Evolutionary conservation across 257 asterid species (phyloP).

Genomic region (Misopates orontium): DNA sequence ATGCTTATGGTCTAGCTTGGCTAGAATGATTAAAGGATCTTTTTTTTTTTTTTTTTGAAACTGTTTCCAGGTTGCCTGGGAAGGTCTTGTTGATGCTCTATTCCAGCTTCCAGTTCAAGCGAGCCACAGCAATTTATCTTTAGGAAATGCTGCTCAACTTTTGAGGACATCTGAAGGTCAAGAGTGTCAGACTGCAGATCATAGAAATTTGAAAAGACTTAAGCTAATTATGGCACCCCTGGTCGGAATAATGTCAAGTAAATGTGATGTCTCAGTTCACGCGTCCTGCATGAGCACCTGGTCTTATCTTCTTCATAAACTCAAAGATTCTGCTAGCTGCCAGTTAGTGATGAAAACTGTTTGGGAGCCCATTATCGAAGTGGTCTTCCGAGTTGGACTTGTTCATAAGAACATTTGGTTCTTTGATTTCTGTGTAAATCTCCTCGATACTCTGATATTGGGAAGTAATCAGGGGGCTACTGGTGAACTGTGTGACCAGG

Average conservation of each 20-base stretch:
- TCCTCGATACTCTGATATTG: constrained; percentile 51
- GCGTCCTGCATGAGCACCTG: constrained; percentile 77
- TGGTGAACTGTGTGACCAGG: constrained; percentile 33
- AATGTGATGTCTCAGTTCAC: constrained; percentile 67
- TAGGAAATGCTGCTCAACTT: constrained; percentile 25
- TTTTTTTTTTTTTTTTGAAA: constrained; percentile 25
- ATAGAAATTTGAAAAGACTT: constrained; percentile 43
- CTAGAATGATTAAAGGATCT: constrained; percentile 1
- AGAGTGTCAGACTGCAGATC: constrained; percentile 32
- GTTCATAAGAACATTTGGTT: constrained; percentile 49
- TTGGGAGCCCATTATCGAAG: constrained; percentile 69
- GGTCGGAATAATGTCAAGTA: constrained; percentile 61
- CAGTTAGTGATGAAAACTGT: constrained; percentile 46
- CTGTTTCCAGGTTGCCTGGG: constrained; percentile 75
- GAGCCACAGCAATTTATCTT: constrained; percentile 29
- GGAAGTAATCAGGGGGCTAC: constrained; percentile 41
- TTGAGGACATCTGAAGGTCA: constrained; percentile 31
- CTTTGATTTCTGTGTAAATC: constrained; percentile 64
- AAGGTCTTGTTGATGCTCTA: constrained; percentile 70
- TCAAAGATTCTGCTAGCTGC: constrained; percentile 49
- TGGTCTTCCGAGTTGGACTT: constrained; percentile 58
- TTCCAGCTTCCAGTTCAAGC: constrained; percentile 45
- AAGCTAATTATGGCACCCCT: constrained; percentile 81
- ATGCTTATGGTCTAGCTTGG: constrained; percentile 11
- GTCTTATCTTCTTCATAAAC: constrained; percentile 81